Evolutionary conservation across 768 basidiomycete genomes (phyloP).

Genomic region (Suillus cothurnatus): DNA sequence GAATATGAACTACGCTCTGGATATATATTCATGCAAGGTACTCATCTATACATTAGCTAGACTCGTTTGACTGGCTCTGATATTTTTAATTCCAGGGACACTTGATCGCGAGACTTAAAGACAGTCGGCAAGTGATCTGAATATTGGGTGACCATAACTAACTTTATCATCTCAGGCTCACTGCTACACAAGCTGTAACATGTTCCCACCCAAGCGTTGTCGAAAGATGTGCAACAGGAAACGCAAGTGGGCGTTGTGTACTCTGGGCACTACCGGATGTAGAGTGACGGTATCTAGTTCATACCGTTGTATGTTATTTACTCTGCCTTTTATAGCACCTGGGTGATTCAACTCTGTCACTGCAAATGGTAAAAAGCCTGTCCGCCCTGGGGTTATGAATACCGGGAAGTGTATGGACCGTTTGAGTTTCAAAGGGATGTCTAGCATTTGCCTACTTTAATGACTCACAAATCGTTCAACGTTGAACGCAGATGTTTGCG

Average conservation of each 20-base stretch:
- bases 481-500: neutral
- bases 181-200: slow-evolving; percentile 89
- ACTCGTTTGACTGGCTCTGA: neutral
- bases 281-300: slow-evolving; percentile 8
- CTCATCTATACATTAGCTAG: slow-evolving; percentile 1
- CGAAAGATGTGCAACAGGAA: slow-evolving; percentile 76
- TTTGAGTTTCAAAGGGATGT: neutral
- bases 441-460: neutral
- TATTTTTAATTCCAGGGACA: slow-evolving; percentile 54
- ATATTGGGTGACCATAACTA: neutral
- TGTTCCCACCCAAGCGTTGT: slow-evolving; percentile 78
- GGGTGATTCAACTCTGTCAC: neutral
- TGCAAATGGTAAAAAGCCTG: neutral
- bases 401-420: neutral
- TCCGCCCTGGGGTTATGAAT: neutral
- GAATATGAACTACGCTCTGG: slow-evolving; percentile 76
- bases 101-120: slow-evolving; percentile 61
- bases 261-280: slow-evolving; percentile 64
- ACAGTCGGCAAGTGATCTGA: slow-evolving; percentile 49
- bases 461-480: neutral
- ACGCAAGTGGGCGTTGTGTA: slow-evolving; percentile 77
- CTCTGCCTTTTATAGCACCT: neutral
- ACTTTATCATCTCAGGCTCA: slow-evolving; percentile 49
- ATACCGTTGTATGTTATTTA: neutral
- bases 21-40: slow-evolving; percentile 76